Conservation (phyloP, 805 yeast genomes). For the Maudiozyma barnettii region DNA sequence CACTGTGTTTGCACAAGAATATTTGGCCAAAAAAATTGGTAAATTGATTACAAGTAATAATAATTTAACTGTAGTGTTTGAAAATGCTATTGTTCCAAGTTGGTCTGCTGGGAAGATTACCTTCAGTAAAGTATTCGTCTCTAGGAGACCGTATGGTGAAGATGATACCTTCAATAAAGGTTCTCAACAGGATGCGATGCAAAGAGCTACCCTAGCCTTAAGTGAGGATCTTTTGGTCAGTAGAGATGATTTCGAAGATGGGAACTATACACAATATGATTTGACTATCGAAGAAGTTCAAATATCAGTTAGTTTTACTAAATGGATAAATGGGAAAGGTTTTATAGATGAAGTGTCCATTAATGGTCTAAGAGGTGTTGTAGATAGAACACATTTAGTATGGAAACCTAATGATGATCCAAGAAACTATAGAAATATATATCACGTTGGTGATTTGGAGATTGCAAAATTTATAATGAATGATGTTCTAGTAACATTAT, state of each 20-base stretch:
- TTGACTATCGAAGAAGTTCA: conserved; percentile 78
- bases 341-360: conserved; percentile 71
- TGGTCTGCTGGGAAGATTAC: conserved; percentile 84
- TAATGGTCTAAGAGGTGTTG: conserved; percentile 82
- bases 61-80: conserved; percentile 76
- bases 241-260: conserved; percentile 56
- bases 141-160: conserved; percentile 58
- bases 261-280: conserved; percentile 94
- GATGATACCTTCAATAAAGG: conserved; percentile 48
- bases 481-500: conserved; percentile 72
- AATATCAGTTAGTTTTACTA: conserved; percentile 67
- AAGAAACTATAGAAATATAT: conserved; percentile 61
- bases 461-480: conserved; percentile 73
- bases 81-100: conserved; percentile 87
- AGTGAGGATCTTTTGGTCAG: conserved; percentile 23
- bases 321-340: conserved; percentile 88
- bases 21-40: conserved; percentile 73
- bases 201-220: conserved; percentile 37
- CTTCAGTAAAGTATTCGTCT: conserved; percentile 76
- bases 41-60: conserved; percentile 76
- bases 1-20: conserved; percentile 49
- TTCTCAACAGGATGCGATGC: conserved; percentile 62
- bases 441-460: conserved; percentile 87
- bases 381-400: conserved; percentile 78
- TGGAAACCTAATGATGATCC: conserved; percentile 81